phyloP scores from a whole-genome alignment of 1,284 basidiomycete genomes.

The Boletus semigastroideus region DNA sequence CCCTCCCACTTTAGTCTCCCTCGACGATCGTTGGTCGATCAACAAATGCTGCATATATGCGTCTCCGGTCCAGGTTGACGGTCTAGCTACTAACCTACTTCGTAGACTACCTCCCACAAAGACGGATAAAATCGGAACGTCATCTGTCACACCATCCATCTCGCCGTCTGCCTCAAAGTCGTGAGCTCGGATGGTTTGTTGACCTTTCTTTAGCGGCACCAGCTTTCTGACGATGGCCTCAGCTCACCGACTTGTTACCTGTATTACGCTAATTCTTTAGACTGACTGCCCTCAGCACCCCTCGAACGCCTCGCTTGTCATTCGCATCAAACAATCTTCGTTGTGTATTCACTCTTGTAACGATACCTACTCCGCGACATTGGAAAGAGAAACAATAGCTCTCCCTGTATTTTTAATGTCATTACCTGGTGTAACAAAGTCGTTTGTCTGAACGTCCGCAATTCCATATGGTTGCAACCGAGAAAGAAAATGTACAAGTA shows the following conservation, averaged over 20 bases:
- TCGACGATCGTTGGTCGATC: neutral
- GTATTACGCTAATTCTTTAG: neutral
- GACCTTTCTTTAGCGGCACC: neutral
- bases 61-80: neutral
- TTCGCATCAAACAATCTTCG: neutral
- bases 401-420: neutral
- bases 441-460: too few species aligned
- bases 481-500: too few species aligned
- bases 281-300: neutral
- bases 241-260: neutral
- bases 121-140: conserved; percentile 6
- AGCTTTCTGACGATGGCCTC: neutral
- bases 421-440: neutral
- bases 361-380: neutral
- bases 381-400: neutral
- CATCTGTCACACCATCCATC: conserved; percentile 9
- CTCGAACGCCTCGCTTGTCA: neutral
- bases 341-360: neutral
- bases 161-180: conserved; percentile 15
- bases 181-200: conserved; percentile 9
- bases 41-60: neutral
- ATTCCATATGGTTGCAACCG: too few species aligned
- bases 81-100: conserved; percentile 5
- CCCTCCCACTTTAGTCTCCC: neutral
- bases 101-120: conserved; percentile 14